phyloP scores from a whole-genome alignment of 2,329 filamentous ascomycete genomes.

The Neofusicoccum umdonicola region DNA sequence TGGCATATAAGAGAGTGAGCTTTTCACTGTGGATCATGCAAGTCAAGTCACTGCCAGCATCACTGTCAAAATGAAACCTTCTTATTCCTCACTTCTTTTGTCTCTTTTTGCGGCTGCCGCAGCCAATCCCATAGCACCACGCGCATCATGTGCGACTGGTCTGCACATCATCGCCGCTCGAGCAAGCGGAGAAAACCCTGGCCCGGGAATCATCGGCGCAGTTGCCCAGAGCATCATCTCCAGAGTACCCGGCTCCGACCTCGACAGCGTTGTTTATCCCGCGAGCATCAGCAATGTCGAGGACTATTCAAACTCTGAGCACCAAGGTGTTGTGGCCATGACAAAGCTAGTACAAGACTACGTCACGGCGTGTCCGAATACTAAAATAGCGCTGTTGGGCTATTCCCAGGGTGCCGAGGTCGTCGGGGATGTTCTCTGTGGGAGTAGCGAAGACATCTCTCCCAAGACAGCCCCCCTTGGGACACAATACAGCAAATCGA shows the following conservation, averaged over 20 bases:
- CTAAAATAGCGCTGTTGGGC: constrained; percentile 29
- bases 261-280: constrained; percentile 22
- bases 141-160: not conserved
- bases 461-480: not conserved
- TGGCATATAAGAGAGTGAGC: too few species aligned
- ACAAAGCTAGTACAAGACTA: constrained; percentile 20
- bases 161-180: not conserved
- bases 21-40: not conserved
- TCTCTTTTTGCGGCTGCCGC: not conserved
- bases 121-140: not conserved
- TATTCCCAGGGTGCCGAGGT: constrained; percentile 33
- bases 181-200: not conserved
- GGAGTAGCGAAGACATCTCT: constrained; percentile 1
- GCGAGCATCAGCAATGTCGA: constrained; percentile 20
- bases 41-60: not conserved
- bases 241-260: not conserved
- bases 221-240: not conserved
- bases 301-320: constrained; percentile 23
- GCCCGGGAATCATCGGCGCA: not conserved
- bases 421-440: constrained; percentile 29
- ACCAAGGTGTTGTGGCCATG: constrained; percentile 22
- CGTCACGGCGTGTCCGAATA: constrained; percentile 24
- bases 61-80: not conserved
- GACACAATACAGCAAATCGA: not conserved
- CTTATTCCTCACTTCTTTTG: not conserved